Conservation (phyloP, 2,329 filamentous ascomycete species). For the Seiridium unicorne region DNA sequence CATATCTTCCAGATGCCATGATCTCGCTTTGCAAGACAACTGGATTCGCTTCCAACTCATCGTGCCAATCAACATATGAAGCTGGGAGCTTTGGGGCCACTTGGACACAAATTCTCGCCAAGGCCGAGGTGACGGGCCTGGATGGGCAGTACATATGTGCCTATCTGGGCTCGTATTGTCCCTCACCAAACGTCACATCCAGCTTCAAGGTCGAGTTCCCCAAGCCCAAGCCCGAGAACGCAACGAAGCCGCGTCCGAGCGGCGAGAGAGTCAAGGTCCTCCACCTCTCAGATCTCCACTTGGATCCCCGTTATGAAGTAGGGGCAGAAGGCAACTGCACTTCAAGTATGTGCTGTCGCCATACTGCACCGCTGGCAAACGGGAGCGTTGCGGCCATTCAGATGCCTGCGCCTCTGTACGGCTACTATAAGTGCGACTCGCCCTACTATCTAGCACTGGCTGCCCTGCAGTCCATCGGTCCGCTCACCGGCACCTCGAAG, state of each 20-base stretch:
- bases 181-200: constrained; percentile 39
- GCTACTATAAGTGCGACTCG: constrained; percentile 55
- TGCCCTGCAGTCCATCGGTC: constrained; percentile 52
- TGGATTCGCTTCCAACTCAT: constrained; percentile 41
- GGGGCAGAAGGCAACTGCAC: constrained; percentile 54
- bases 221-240: constrained; percentile 50
- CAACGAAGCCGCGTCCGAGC: constrained; percentile 41
- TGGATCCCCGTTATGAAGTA: constrained; percentile 53
- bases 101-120: constrained; percentile 56
- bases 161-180: constrained; percentile 47
- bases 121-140: constrained; percentile 49
- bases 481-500: constrained; percentile 52
- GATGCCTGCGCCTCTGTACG: constrained; percentile 52
- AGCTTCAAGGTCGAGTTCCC: constrained; percentile 47
- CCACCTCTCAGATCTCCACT: constrained; percentile 54
- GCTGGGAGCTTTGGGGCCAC: constrained; percentile 48
- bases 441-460: constrained; percentile 56
- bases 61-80: constrained; percentile 46
- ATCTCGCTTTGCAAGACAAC: constrained; percentile 48
- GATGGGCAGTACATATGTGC: constrained; percentile 59
- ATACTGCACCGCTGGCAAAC: constrained; percentile 32
- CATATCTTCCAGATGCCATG: constrained; percentile 47
- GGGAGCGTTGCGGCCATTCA: constrained; percentile 34
- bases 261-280: constrained; percentile 54
- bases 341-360: constrained; percentile 49